Evolutionary conservation across 345 rosid genomes (phyloP), one percentile per base, ranked within the genome.

Genomic region (Populus nigra): DNA sequence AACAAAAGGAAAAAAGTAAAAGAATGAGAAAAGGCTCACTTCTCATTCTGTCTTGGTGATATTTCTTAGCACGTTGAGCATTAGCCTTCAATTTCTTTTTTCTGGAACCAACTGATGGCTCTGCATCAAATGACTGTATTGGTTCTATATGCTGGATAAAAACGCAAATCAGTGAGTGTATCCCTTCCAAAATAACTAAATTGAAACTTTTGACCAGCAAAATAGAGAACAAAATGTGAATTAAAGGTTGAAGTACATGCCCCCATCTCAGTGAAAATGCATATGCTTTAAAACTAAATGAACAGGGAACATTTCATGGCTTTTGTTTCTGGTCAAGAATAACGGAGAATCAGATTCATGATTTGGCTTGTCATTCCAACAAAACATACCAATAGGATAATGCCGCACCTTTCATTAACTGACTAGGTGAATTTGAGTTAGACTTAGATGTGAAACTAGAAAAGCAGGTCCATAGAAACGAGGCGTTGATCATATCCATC

Each of bases 111-210:
- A 71, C 66, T 53, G 72, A 65, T 73, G 72, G 72, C 63, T 77
- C 68, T 45, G 82, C 78, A 66, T 70, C 82, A 80, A 81, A 80
- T 68, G 69, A 75, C 87, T 81, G 71, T 29, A 80, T 38, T 41
- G 85, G 87, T 35, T 65, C 84, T 53, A 89, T 81, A 65, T 83
- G 79, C 91, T 89, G 65, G 9, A 61, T 16, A 75, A 67, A 78
- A 76, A 78, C 20, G 29, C 22, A 61, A 70, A 70, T 61, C 55
- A 81, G 57, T 50, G 6, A 47, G 20, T 50, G 65, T 73, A 5
- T 17, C 57, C 20, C 57, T 50, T 50, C 57, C 22, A 16, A 50
- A 50, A 50, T 50, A 4, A 50, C n/a, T 50, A 50, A 50, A 50
- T 50, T 50, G 57, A 50, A 5, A 50, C 57, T 3, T 45, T 45